These are phyloP conservation scores for Carpinus fangiana DNA, from an alignment of 306 rosid species.

Conservation along the genomic window DNA sequence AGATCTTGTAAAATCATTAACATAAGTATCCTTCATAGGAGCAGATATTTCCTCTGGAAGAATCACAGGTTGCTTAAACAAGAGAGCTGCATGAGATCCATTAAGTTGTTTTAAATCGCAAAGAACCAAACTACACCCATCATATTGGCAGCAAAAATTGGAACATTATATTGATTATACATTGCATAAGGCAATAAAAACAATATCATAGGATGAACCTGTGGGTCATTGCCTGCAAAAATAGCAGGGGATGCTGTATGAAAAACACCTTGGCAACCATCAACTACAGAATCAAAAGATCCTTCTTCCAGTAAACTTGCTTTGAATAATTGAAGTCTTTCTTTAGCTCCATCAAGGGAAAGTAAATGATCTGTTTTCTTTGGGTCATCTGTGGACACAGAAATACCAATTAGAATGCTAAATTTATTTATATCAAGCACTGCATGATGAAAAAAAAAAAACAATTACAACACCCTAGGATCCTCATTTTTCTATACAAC, in stretches of 20 bases:
- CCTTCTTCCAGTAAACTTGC: constrained; percentile 20
- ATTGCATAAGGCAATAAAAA: neutral
- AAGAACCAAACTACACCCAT: neutral
- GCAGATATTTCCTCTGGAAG: neutral
- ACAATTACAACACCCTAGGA: too few species aligned
- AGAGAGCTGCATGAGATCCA: neutral
- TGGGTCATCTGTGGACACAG: neutral
- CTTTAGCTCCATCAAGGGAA: constrained; percentile 14
- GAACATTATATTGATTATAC: neutral
- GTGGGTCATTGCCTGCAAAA: neutral
- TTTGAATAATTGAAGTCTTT: constrained; percentile 11
- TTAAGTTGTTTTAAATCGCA: neutral
- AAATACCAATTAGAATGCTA: neutral
- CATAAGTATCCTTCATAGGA: neutral
- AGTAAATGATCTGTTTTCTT: constrained; percentile 21
- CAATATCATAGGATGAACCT: neutral
- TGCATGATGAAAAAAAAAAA: neutral
- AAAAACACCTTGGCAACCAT: constrained; percentile 11
- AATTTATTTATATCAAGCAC: neutral
- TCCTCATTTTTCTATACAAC: too few species aligned
- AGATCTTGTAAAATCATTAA: neutral
- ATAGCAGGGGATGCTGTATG: constrained; percentile 12
- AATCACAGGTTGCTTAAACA: neutral
- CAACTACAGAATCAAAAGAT: constrained; percentile 18
- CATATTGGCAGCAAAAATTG: neutral